Evolutionary conservation across 2,329 filamentous ascomycete genomes (phyloP), one percentile per base, ranked within the genome.

Genomic region (Alternaria gaisen): DNA sequence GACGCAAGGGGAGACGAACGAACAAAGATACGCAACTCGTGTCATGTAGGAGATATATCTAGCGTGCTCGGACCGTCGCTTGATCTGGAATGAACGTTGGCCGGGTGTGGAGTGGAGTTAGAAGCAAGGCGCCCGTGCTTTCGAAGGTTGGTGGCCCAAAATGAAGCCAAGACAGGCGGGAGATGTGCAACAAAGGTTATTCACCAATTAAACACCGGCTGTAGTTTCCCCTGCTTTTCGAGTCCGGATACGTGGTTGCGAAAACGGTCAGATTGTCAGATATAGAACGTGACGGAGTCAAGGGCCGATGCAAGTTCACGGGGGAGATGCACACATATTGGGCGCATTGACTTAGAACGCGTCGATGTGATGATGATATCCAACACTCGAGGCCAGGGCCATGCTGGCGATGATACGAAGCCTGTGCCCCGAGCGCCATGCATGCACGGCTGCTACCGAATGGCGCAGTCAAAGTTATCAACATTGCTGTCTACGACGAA

Each of bases 371-470:
- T 42, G 47, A 53, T 53, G 43, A 53, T 57, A 48, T 36, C 40
- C 55, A 44, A 53, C 46, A 44, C 55, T 53, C 36, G 54, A 36
- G 48, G 48, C 54, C 48, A 40, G 60, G 56, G 41, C 60, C 34
- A 48, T 63, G 60, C 44, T 56, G 56, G 42, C 32, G 24, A 50
- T 60, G 60, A 56, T 53, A 63, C 53, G 53, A 61, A 50, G 61
- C 46, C 58, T 44, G 60, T 61, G 61, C 58, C 41, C 58, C 54
- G 34, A 62, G 62, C 62, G 61, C 40, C 58, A 57, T 63, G 62
- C 59, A 65, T 60, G 62, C 57, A 62, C 62, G 60, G 62, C 62
- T 57, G 59, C 59, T 63, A 53, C 62, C 55, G 58, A 55, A 56
- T 51, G 47, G 52, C 40, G 56, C 43, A 40, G 56, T 30, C 34